Evolutionary conservation across 305 asterid genomes (phyloP).

Genomic region (Plantago lanceolata): DNA sequence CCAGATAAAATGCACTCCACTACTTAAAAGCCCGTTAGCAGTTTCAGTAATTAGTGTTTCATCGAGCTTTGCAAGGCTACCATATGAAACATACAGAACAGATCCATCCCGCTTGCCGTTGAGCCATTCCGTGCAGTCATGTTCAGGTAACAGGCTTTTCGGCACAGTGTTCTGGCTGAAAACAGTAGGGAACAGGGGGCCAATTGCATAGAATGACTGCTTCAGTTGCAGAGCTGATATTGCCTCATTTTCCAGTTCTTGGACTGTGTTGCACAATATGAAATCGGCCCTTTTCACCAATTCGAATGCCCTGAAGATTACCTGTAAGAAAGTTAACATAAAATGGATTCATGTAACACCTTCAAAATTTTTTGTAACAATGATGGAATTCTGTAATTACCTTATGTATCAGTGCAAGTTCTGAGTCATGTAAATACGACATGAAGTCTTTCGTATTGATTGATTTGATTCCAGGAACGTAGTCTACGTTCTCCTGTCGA

Average conservation of each 20-base stretch:
- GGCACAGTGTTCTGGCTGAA: constrained; percentile 17
- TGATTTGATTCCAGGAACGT: constrained; percentile 44
- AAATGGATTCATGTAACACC: too few species aligned
- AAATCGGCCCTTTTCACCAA: constrained; percentile 36
- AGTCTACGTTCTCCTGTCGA: constrained; percentile 30
- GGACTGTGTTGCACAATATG: constrained; percentile 50
- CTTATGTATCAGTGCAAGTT: constrained; percentile 20
- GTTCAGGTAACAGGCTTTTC: constrained; percentile 41
- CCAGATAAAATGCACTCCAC: constrained; percentile 43
- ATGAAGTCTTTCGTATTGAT: constrained; percentile 45
- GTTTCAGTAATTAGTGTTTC: constrained; percentile 31
- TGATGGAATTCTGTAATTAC: too few species aligned
- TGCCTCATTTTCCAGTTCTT: constrained; percentile 45
- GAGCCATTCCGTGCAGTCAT: constrained; percentile 42
- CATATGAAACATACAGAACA: constrained; percentile 56
- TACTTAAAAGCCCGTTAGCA: constrained; percentile 37
- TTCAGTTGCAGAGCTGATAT: constrained; percentile 36
- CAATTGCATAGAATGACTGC: constrained; percentile 47
- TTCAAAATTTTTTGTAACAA: too few species aligned
- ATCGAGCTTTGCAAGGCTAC: constrained; percentile 41
- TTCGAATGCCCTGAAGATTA: constrained; percentile 28
- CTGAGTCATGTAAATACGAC: constrained; percentile 39
- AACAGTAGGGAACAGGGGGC: constrained; percentile 40
- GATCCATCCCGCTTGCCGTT: constrained; percentile 37
- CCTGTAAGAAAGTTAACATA: too few species aligned